Percentiles rank a stretch among this genome's conserved stretches.
Conservation (phyloP, 2,329 filamentous ascomycete genomes). For the Aspergillus hortae region DNA sequence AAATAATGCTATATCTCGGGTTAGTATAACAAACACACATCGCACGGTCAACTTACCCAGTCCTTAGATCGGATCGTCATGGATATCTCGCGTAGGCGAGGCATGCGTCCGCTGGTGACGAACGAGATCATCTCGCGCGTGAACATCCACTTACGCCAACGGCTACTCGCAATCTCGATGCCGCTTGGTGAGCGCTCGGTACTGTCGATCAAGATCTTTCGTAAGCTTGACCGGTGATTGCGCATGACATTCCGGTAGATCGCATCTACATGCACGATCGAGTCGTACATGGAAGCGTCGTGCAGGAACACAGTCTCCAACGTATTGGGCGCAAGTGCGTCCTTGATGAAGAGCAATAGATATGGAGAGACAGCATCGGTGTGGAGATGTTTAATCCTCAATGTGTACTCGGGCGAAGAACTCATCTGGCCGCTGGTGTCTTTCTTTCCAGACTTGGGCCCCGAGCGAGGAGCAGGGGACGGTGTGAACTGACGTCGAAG, state of each 20-base stretch:
- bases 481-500: constrained; percentile 62
- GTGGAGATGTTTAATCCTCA: constrained; percentile 70
- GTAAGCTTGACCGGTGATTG: constrained; percentile 67
- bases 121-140: constrained; percentile 67
- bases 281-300: constrained; percentile 56
- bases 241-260: constrained; percentile 69
- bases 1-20: constrained; percentile 63
- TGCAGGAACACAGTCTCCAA: constrained; percentile 77
- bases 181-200: constrained; percentile 52
- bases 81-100: constrained; percentile 65
- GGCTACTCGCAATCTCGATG: constrained; percentile 33
- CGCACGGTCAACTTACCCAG: constrained; percentile 59
- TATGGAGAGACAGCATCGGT: constrained; percentile 68
- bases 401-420: constrained; percentile 50
- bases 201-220: constrained; percentile 71
- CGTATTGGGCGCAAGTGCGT: constrained; percentile 72
- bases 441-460: constrained; percentile 8
- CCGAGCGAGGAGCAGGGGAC: constrained; percentile 8
- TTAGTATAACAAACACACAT: constrained; percentile 8
- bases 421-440: constrained; percentile 3
- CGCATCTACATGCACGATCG: constrained; percentile 62
- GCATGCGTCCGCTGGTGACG: constrained; percentile 74
- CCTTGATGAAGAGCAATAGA: constrained; percentile 70
- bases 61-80: constrained; percentile 71
- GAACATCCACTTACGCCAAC: constrained; percentile 69